These are phyloP conservation scores for Jatropha multifida DNA, from an alignment of 441 rosid genomes.

Conservation along the genomic window DNA sequence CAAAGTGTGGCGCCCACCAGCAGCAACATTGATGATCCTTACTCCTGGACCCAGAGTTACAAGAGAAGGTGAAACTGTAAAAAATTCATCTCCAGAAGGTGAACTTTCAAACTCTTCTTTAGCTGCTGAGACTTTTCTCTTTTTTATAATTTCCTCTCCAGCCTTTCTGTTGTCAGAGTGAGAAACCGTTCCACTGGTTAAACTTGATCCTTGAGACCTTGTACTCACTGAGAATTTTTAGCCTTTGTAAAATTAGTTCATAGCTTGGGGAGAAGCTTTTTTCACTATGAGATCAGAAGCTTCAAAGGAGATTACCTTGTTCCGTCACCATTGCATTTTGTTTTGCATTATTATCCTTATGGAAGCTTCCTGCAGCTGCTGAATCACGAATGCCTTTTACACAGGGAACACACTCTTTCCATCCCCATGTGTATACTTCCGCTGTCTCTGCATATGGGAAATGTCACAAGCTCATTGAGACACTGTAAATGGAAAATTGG, in stretches of 20 bases:
- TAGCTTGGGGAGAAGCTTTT: neutral
- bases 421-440: conserved; percentile 91
- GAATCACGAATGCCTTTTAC: conserved; percentile 48
- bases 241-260: neutral
- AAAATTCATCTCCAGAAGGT: conserved; percentile 56
- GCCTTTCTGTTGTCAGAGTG: conserved; percentile 37
- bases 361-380: conserved; percentile 43
- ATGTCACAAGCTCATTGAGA: conserved; percentile 6
- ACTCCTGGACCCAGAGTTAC: conserved; percentile 75
- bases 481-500: neutral
- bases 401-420: conserved; percentile 92
- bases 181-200: conserved; percentile 28
- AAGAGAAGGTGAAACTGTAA: conserved; percentile 67
- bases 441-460: conserved; percentile 48
- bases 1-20: conserved; percentile 92
- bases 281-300: neutral
- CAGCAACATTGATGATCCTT: conserved; percentile 63
- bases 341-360: conserved; percentile 37
- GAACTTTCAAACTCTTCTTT: conserved; percentile 74
- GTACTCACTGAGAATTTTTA: conserved; percentile 37
- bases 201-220: conserved; percentile 39
- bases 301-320: conserved; percentile 42
- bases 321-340: conserved; percentile 49
- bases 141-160: conserved; percentile 65
- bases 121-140: conserved; percentile 51